These are phyloP conservation scores for Phlebiopsis gigantea DNA, from an alignment of 768 basidiomycete genomes.

Conservation along the genomic window DNA sequence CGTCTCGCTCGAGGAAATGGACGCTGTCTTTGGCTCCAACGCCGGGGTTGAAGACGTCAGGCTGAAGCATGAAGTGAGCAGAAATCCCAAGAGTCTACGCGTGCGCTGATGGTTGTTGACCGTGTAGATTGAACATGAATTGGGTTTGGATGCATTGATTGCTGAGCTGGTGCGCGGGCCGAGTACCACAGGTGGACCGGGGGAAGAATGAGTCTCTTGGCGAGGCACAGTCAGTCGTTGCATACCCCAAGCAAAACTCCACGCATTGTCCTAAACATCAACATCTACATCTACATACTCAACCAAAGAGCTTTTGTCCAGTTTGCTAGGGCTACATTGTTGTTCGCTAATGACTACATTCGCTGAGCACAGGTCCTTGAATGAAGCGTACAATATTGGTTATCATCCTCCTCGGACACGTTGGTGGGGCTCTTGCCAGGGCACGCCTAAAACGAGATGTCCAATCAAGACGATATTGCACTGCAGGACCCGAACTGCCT, in stretches of 20 bases:
- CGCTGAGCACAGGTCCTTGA: background rate
- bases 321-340: background rate
- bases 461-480: background rate
- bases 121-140: constrained; percentile 49
- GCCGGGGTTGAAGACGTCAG: constrained; percentile 49
- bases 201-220: background rate
- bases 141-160: constrained; percentile 46
- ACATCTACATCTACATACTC: background rate
- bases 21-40: constrained; percentile 57
- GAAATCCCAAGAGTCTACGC: constrained; percentile 1
- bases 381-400: background rate
- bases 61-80: constrained; percentile 45
- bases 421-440: constrained; percentile 80
- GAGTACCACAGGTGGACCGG: background rate
- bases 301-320: background rate
- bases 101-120: background rate
- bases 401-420: constrained; percentile 38
- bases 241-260: too few species aligned
- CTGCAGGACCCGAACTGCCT: constrained; percentile 11
- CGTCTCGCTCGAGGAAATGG: constrained; percentile 72
- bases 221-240: too few species aligned
- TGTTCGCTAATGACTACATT: background rate
- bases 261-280: too few species aligned
- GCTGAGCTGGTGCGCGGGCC: constrained; percentile 25
- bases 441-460: constrained; percentile 40